Base-by-base conservation (phyloP, 306 rosid species). In the Fragaria nilgerrensis region DNA sequence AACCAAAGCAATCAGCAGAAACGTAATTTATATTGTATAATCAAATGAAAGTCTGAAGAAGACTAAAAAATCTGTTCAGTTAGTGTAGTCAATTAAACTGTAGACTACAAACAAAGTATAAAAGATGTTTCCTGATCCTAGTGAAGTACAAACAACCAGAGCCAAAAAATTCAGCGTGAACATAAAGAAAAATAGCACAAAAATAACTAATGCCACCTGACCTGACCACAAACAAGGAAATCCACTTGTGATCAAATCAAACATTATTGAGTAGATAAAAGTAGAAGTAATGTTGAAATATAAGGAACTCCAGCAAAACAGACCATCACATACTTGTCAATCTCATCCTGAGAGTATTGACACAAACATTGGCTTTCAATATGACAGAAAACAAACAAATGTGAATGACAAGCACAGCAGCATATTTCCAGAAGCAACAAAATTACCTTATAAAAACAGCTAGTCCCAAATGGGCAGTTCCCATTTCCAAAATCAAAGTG, bases 401-500 rank as follows among this genome's bases (percentile, higher is more conserved):
- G 7, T 23, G 36, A 68, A 69, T 41, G 37, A 59, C 55, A 25
- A 15, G 4, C 22, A 9, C 55, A 75, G 56, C 58, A 25, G 70
- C n/a, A 32, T 23, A 76, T 4, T n/a, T 32, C 50, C 45, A 36
- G 29, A 37, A 74, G 23, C 22, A 74, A 63, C 22, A 53, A 64
- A 45, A 52, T 79, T 90, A 95, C 98, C 98, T 88, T 96, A 87
- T 96, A 96, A 87, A 96, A 96, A 81, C 99, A 96, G 78, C 98
- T 96, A 66, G 89, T 85, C 68, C 99, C 99, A 49, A 96, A 96
- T 43, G 99, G 99, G 87, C 99, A 91, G 89, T 80, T 92, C 80
- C 97, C 97, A 75, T 92, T 87, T 45, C 99, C 99, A 85, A 96
- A 92, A 86, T 91, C 96, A 36, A 96, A 96, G 87, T 96, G 99